A percentile compares a stretch with the other conserved stretches of the same genome.
Conservation (phyloP, 106 monocot genomes). For the Dioscorea dumetorum region DNA sequence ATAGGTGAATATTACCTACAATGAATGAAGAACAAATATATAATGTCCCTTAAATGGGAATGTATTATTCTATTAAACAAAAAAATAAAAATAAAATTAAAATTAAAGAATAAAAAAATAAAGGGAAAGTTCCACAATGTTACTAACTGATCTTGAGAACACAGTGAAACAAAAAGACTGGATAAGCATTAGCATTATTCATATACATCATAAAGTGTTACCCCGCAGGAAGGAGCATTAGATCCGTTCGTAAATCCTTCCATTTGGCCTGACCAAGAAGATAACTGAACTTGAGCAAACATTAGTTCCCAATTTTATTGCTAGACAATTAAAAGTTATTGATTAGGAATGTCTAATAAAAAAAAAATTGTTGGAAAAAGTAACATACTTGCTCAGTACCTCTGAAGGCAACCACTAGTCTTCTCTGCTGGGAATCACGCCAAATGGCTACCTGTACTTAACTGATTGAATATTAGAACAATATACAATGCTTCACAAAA, state of each 20-base stretch:
- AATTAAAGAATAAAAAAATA: no score
- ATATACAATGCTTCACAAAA: constrained; percentile 1
- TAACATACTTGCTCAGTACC: constrained; percentile 90
- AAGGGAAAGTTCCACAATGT: no score
- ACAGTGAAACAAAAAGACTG: no score
- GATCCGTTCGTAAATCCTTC: constrained; percentile 90
- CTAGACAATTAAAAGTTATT: neutral
- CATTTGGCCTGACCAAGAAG: constrained; percentile 50
- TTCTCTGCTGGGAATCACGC: constrained; percentile 70
- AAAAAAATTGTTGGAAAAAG: neutral
- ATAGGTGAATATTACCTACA: no score
- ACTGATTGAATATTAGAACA: neutral
- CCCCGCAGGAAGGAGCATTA: constrained; percentile 87
- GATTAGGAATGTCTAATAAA: neutral
- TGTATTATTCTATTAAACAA: no score
- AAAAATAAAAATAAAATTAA: no score
- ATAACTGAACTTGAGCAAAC: neutral
- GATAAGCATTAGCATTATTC: neutral
- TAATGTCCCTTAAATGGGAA: no score
- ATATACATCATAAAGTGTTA: constrained; percentile 5
- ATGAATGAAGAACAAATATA: no score
- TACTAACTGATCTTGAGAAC: no score
- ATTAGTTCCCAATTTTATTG: neutral
- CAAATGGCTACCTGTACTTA: constrained; percentile 77
- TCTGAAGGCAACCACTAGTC: constrained; percentile 83